Percentiles rank a stretch among this genome's conserved stretches.
These are phyloP conservation scores for Rhodotorula sphaerocarpa DNA, from an alignment of 768 basidiomycete genomes.

Conservation along the genomic window DNA sequence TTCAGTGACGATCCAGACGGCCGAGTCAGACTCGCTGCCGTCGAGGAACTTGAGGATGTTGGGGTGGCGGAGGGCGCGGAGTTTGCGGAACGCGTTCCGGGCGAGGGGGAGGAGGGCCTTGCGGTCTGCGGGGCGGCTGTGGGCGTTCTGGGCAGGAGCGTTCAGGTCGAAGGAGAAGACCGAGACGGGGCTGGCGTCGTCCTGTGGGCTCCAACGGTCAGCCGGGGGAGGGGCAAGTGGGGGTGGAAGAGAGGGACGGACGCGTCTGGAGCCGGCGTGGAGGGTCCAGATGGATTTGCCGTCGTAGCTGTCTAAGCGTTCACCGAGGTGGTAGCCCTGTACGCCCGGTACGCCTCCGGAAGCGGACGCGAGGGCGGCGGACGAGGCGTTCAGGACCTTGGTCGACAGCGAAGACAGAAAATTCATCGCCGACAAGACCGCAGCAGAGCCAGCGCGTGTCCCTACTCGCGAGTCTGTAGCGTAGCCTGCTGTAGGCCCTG, in stretches of 20 bases:
- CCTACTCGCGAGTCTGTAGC: not conserved
- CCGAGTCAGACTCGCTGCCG: slow-evolving; percentile 76
- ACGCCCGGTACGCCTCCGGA: slow-evolving; percentile 33
- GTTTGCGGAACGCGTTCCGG: slow-evolving; percentile 78
- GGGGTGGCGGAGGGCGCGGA: slow-evolving; percentile 85
- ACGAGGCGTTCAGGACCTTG: slow-evolving; percentile 20
- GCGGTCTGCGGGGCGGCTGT: slow-evolving; percentile 47
- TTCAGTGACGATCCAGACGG: slow-evolving; percentile 89
- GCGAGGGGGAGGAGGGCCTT: slow-evolving; percentile 65
- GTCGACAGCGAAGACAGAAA: slow-evolving; percentile 24
- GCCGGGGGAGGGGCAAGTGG: not conserved
- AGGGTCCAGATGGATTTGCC: slow-evolving; percentile 68
- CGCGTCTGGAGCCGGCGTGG: slow-evolving; percentile 81
- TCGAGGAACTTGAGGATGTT: slow-evolving; percentile 95
- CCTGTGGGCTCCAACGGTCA: slow-evolving; percentile 49
- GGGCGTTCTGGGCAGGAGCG: slow-evolving; percentile 20
- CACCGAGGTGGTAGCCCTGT: slow-evolving; percentile 34
- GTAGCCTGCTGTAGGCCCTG: not conserved
- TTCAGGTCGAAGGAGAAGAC: slow-evolving; percentile 80
- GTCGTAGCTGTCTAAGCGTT: slow-evolving; percentile 43
- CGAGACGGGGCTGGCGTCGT: slow-evolving; percentile 74
- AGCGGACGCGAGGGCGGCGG: slow-evolving; percentile 15
- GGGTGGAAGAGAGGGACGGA: slow-evolving; percentile 42
- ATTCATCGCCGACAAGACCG: too few relatives aligned
- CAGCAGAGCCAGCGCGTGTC: not conserved